Conservation (phyloP, 2,329 filamentous ascomycete genomes). For the Pseudogymnoascus destructans region DNA sequence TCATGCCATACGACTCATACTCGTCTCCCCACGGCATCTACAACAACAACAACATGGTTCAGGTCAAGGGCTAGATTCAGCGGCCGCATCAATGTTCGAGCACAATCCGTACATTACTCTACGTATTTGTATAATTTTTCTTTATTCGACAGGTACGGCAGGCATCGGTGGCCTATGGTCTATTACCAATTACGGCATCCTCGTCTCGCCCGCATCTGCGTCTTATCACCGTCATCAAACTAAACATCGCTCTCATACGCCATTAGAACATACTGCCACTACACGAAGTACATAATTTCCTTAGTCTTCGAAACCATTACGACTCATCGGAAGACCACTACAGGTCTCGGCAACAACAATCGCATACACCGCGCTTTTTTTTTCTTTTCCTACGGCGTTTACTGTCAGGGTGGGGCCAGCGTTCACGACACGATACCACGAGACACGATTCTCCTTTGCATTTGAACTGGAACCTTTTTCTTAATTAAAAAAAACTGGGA, state of each 20-base stretch:
- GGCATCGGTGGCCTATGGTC: not conserved
- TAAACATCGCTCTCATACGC: not conserved
- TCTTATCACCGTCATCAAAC: constrained; percentile 1
- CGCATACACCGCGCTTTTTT: not conserved
- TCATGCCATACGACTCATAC: constrained; percentile 17
- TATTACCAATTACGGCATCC: not conserved
- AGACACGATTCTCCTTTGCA: constrained; percentile 5
- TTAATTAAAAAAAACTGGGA: not conserved
- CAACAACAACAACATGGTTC: constrained; percentile 19
- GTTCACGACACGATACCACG: constrained; percentile 3
- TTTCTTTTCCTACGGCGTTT: constrained; percentile 6
- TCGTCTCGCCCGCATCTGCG: not conserved
- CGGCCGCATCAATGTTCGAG: constrained; percentile 1
- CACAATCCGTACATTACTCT: not conserved
- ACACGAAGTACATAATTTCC: constrained; percentile 3
- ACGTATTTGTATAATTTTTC: constrained; percentile 5
- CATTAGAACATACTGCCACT: constrained; percentile 5
- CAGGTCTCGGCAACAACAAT: not conserved
- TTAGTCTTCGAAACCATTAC: not conserved
- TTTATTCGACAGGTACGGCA: not conserved
- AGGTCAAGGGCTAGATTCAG: constrained; percentile 19
- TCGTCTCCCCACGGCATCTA: constrained; percentile 1
- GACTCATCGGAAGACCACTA: constrained; percentile 1
- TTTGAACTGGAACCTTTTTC: not conserved
- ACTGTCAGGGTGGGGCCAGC: not conserved